Conservation (phyloP, 2,329 filamentous ascomycete genomes). For the Periconia macrospinosa region DNA sequence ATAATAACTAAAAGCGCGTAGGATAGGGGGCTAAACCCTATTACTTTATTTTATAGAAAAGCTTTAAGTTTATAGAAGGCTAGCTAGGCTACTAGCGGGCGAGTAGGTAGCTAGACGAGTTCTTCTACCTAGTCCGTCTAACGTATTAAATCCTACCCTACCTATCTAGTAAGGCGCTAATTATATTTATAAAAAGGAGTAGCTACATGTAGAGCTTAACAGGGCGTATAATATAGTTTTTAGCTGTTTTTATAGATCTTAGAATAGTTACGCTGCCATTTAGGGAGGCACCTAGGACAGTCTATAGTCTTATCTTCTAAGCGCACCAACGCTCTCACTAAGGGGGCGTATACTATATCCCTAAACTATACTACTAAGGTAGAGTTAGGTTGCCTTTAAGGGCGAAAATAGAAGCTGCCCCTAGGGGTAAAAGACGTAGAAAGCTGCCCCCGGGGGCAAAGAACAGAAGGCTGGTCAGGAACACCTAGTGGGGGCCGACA, state of each 20-base stretch:
- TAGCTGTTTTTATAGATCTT: too few relatives aligned
- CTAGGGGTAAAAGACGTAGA: not conserved
- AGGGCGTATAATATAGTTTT: too few relatives aligned
- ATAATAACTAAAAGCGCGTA: not conserved
- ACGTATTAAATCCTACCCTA: slow-evolving; percentile 3
- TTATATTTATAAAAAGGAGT: too few relatives aligned
- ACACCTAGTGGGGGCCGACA: too few relatives aligned
- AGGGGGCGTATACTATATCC: not conserved
- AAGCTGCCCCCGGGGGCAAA: too few relatives aligned
- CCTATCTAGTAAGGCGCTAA: too few relatives aligned
- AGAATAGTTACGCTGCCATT: too few relatives aligned
- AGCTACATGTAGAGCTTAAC: too few relatives aligned
- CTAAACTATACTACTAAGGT: not conserved
- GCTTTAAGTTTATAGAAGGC: not conserved
- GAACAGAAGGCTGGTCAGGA: too few relatives aligned
- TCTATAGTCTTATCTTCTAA: not conserved
- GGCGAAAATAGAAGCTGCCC: not conserved
- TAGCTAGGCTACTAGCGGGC: slow-evolving; percentile 1
- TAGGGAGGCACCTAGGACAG: too few relatives aligned
- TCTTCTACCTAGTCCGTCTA: slow-evolving; percentile 3
- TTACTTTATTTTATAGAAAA: too few relatives aligned
- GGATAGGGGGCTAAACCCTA: not conserved
- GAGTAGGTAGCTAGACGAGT: slow-evolving; percentile 3
- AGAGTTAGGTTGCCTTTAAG: not conserved
- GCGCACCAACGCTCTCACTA: not conserved